phyloP scores from a whole-genome alignment of 2,329 filamentous ascomycete genomes.

The Elsinoe batatas region DNA sequence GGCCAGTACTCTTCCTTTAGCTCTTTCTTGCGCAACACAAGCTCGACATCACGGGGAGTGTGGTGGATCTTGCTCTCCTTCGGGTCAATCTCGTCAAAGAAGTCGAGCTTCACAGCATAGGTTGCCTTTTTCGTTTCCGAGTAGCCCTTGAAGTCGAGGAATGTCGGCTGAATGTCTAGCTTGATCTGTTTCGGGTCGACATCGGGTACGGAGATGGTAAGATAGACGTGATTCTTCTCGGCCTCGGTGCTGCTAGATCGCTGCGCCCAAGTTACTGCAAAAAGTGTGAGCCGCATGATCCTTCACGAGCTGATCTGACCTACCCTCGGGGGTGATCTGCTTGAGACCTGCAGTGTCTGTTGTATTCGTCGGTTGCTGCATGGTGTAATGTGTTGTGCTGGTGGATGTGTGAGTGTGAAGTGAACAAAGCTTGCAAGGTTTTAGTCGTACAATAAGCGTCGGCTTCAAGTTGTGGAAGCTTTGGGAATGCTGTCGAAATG shows the following conservation, averaged over 20 bases:
- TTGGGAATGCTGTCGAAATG: conserved; percentile 14
- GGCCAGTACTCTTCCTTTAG: conserved; percentile 93
- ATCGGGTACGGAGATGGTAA: conserved; percentile 83
- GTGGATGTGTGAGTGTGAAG: neutral
- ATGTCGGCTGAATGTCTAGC: conserved; percentile 70
- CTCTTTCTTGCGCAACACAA: conserved; percentile 96
- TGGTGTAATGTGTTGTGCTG: conserved; percentile 12
- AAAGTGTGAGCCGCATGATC: conserved; percentile 17
- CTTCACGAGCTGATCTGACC: neutral
- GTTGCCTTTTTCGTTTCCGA: conserved; percentile 75
- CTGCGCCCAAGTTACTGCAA: conserved; percentile 89
- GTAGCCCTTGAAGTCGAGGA: conserved; percentile 71
- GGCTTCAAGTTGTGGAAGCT: conserved; percentile 12
- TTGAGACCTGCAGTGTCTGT: conserved; percentile 27
- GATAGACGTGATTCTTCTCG: conserved; percentile 87
- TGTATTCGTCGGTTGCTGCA: conserved; percentile 27
- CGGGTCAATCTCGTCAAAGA: conserved; percentile 85
- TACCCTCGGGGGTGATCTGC: conserved; percentile 30
- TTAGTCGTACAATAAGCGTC: neutral
- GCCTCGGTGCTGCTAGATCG: conserved; percentile 73
- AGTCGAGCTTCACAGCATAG: conserved; percentile 77
- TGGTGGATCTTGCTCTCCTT: conserved; percentile 78
- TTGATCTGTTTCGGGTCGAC: conserved; percentile 65
- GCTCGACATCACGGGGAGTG: conserved; percentile 76
- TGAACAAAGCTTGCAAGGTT: conserved; percentile 1